Evolutionary conservation across 129 eudicot species (phyloP).

Genomic region (Flaveria bidentis): DNA sequence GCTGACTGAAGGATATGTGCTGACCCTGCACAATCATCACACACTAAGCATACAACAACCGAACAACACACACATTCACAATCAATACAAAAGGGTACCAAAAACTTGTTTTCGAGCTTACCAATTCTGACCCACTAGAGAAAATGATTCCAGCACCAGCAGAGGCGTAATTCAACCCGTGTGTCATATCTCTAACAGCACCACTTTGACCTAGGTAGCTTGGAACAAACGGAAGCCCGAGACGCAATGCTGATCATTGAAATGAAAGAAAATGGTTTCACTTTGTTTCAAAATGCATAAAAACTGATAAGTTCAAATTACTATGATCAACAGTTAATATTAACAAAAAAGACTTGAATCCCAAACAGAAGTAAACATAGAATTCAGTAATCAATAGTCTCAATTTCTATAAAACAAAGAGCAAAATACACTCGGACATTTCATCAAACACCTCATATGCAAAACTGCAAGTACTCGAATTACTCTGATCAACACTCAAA

Average conservation of each 20-base stretch:
- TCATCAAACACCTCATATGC: slow-evolving; percentile 27
- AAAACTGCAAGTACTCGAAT: slow-evolving; percentile 1
- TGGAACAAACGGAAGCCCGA: slow-evolving; percentile 82
- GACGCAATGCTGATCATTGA: slow-evolving; percentile 51
- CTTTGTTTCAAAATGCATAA: not conserved
- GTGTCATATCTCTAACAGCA: slow-evolving; percentile 62
- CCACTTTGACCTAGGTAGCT: slow-evolving; percentile 76
- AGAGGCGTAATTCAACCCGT: slow-evolving; percentile 88
- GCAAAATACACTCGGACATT: not conserved
- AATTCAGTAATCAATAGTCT: too few relatives aligned
- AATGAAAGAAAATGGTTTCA: slow-evolving; percentile 9
- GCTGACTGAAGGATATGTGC: slow-evolving; percentile 83
- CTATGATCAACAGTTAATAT: too few relatives aligned
- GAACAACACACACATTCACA: not conserved
- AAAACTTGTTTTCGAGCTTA: slow-evolving; percentile 31
- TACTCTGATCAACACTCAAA: not conserved
- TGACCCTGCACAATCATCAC: slow-evolving; percentile 63
- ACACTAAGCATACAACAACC: not conserved
- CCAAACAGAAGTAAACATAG: too few relatives aligned
- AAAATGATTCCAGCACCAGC: slow-evolving; percentile 97
- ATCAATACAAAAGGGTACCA: not conserved
- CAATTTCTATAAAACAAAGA: not conserved
- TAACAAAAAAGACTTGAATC: too few relatives aligned
- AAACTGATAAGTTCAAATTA: not conserved
- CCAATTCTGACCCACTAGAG: slow-evolving; percentile 94